phyloP scores from a whole-genome alignment of 2,329 filamentous ascomycete species.

The Penicillium capsulatum region DNA sequence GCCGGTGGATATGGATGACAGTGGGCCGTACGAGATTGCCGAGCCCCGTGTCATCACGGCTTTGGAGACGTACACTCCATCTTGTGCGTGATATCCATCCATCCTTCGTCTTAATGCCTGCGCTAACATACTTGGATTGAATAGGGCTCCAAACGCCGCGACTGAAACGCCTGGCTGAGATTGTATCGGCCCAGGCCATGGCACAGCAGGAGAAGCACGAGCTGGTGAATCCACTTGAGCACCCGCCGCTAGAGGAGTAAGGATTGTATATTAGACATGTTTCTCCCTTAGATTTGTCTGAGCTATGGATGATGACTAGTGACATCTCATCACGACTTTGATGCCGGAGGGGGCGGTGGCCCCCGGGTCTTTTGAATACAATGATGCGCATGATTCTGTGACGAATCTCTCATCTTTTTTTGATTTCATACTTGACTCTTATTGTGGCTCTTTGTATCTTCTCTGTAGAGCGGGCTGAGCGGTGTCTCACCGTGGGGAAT shows the following conservation, averaged over 20 bases:
- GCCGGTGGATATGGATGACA: conserved; percentile 98
- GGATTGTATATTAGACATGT: conserved; percentile 26
- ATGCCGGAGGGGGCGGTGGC: conserved; percentile 9
- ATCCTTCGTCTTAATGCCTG: neutral
- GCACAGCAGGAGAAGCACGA: conserved; percentile 88
- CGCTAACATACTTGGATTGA: conserved; percentile 29
- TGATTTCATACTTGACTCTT: neutral
- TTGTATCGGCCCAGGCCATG: conserved; percentile 93
- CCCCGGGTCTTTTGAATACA: conserved; percentile 19
- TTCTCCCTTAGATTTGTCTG: conserved; percentile 18
- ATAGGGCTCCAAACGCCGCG: conserved; percentile 91
- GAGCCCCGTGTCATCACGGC: conserved; percentile 94
- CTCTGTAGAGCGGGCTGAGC: conserved; percentile 43
- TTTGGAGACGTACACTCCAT: conserved; percentile 95
- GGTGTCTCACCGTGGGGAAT: conserved; percentile 3
- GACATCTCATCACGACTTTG: conserved; percentile 18
- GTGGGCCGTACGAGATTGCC: conserved; percentile 95
- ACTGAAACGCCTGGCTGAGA: conserved; percentile 93
- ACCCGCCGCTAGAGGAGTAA: conserved; percentile 24
- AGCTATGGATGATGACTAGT: conserved; percentile 27
- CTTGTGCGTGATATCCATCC: conserved; percentile 62
- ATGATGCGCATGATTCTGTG: conserved; percentile 21
- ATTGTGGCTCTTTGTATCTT: conserved; percentile 57
- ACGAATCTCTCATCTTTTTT: conserved; percentile 1
- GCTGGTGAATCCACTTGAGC: conserved; percentile 24